Conservation (phyloP, 176 grass and related monocot genomes). For the Bromus sterilis region DNA sequence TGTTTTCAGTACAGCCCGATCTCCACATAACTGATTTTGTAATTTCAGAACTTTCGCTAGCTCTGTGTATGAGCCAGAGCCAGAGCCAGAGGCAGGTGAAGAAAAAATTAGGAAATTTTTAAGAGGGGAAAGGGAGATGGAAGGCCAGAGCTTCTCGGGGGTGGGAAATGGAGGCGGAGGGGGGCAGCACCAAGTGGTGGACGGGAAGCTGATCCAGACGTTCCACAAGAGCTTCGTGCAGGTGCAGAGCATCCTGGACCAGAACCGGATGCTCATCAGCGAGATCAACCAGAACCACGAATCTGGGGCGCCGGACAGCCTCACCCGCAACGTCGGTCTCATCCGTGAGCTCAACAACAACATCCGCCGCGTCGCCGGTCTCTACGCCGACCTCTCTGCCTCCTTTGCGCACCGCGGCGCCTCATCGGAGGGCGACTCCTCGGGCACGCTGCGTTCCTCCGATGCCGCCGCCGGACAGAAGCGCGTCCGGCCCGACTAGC, state of each 20-base stretch:
- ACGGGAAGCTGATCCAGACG: constrained; percentile 54
- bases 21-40: constrained; percentile 8
- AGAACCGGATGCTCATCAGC: constrained; percentile 70
- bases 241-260: constrained; percentile 73
- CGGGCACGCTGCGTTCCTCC: constrained; percentile 37
- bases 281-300: constrained; percentile 94
- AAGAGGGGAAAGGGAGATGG: constrained; percentile 18
- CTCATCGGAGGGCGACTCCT: constrained; percentile 63
- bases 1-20: constrained; percentile 30
- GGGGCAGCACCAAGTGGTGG: constrained; percentile 1
- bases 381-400: constrained; percentile 62
- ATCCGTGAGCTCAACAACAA: constrained; percentile 90
- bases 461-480: constrained; percentile 23
- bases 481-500: constrained; percentile 35
- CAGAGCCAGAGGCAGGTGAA: not conserved
- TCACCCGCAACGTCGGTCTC: constrained; percentile 68
- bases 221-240: constrained; percentile 93
- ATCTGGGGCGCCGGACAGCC: constrained; percentile 44
- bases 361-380: constrained; percentile 63
- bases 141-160: constrained; percentile 60
- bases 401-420: constrained; percentile 48
- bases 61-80: not conserved
- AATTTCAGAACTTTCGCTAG: constrained; percentile 1
- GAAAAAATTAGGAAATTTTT: not conserved
- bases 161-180: constrained; percentile 34